Base-by-base conservation (phyloP, 2,329 filamentous ascomycete genomes). In the Hymenoscyphus infarciens region DNA sequence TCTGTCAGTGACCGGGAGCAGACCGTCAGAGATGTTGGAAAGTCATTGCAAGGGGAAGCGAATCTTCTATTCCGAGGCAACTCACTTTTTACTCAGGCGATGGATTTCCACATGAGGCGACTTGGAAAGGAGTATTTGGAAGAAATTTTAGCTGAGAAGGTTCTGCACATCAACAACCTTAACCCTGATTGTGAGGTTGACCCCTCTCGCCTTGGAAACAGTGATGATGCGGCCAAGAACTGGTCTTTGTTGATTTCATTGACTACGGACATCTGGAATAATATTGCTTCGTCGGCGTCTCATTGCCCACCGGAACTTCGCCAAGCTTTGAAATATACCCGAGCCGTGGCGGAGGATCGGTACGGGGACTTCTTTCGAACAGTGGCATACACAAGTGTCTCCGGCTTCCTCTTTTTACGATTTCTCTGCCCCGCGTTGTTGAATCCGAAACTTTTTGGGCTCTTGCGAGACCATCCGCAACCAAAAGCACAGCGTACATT, bases 391-490 rank as follows among this genome's bases (percentile, higher is more conserved):
- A 97, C 93, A 59, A 96, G 92, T 73, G 92, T 98, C 1, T 97
- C 92, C 54, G 94, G 94, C 0, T 98, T 98, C 72, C 78, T 98
- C 13, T 98, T 98, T 74, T 81, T 98, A 64, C 88, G 94, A 5
- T 97, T 97, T 79, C 95, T 98, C 72, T 97, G 93, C 73, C 94
- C 94, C 2, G 93, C 94, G n/a, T 92, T 98, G 63, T 81, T 98
- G 6, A 97, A 97, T 66, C 94, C 94, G 0, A 97, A 97, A 76
- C 82, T 98, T 15, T 97, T 97, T 74, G 92, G 92, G 25, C 81
- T 98, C 22, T 78, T 97, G 25, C 78, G 79, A 75, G 94, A 97
- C 71, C 90, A 96, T 68, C 92, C 94, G 27, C 89, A 89, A 57
- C 85, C 87, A 29, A 88, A 87, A 60, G 91, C 93, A 11, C 91